Percentiles rank a stretch among this genome's conserved stretches.
These are phyloP conservation scores for Thermothelomyces thermophilus DNA, from an alignment of 2,329 filamentous ascomycete genomes.

Conservation along the genomic window DNA sequence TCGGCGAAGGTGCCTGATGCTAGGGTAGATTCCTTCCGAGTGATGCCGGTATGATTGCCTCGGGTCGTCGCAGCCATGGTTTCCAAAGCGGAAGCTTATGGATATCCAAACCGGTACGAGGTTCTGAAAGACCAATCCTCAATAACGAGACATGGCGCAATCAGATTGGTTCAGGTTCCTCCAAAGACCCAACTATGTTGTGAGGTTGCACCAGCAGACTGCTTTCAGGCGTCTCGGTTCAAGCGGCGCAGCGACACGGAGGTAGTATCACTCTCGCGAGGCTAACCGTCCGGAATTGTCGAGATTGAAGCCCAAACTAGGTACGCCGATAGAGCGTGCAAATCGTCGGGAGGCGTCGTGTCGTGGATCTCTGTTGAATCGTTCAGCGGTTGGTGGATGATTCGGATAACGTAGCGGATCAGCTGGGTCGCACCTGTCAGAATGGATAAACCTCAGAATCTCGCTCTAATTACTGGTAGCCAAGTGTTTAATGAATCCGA, in stretches of 20 bases:
- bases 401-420: too few species aligned
- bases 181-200: neutral
- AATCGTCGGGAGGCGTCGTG: neutral
- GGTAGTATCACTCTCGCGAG: neutral
- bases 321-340: neutral
- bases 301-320: neutral
- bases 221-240: neutral
- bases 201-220: neutral
- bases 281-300: neutral
- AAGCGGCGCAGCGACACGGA: neutral
- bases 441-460: neutral
- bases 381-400: too few species aligned
- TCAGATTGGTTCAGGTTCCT: neutral
- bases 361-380: neutral
- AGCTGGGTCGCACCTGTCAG: too few species aligned
- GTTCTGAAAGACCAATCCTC: slow-evolving; percentile 7
- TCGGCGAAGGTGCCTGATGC: slow-evolving; percentile 22
- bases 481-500: neutral
- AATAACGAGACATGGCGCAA: slow-evolving; percentile 23
- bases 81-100: neutral
- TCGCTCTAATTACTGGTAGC: neutral
- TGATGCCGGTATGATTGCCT: slow-evolving; percentile 9
- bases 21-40: slow-evolving; percentile 18
- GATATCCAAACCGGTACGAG: neutral
- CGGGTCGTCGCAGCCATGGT: slow-evolving; percentile 21